These are phyloP conservation scores for Pythium phragmitis DNA, from an alignment of 352 stramenopile species.

Conservation along the genomic window DNA sequence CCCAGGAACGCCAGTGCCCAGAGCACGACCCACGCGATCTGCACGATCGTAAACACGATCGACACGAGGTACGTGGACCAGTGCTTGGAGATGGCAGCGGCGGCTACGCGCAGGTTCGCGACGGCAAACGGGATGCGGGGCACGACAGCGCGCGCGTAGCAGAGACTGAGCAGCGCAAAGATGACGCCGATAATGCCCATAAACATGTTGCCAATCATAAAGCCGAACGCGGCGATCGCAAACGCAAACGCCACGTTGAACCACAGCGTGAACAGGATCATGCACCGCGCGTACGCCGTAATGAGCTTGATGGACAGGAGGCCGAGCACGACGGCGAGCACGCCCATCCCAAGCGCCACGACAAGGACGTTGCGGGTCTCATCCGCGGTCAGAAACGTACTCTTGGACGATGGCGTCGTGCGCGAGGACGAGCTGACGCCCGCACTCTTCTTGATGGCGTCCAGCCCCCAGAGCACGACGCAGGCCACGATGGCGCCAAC, in stretches of 20 bases:
- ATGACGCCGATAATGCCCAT: conserved; percentile 64
- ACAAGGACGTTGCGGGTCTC: conserved; percentile 39
- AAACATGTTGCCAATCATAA: conserved; percentile 65
- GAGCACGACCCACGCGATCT: conserved; percentile 88
- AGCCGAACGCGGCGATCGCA: conserved; percentile 64
- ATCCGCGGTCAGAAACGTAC: conserved; percentile 42
- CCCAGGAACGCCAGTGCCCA: conserved; percentile 88
- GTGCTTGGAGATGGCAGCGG: conserved; percentile 89
- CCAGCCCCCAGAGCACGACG: conserved; percentile 65
- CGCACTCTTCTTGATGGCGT: conserved; percentile 48
- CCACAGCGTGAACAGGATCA: conserved; percentile 86
- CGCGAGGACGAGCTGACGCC: conserved; percentile 22
- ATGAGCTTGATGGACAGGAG: conserved; percentile 80
- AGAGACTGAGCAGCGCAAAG: conserved; percentile 69
- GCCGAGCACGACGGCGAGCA: conserved; percentile 57
- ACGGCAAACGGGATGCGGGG: conserved; percentile 93
- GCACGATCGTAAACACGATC: conserved; percentile 85
- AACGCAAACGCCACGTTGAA: conserved; percentile 81
- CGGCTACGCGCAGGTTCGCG: conserved; percentile 89
- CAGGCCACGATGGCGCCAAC: conserved; percentile 70
- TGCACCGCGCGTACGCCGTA: conserved; percentile 67
- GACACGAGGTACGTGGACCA: conserved; percentile 84
- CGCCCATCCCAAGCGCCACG: conserved; percentile 29
- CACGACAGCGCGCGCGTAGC: conserved; percentile 85
- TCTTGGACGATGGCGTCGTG: conserved; percentile 20